Evolutionary conservation across 495 filamentous ascomycete species (phyloP).

Genomic region (Penicillium cinerascens): DNA sequence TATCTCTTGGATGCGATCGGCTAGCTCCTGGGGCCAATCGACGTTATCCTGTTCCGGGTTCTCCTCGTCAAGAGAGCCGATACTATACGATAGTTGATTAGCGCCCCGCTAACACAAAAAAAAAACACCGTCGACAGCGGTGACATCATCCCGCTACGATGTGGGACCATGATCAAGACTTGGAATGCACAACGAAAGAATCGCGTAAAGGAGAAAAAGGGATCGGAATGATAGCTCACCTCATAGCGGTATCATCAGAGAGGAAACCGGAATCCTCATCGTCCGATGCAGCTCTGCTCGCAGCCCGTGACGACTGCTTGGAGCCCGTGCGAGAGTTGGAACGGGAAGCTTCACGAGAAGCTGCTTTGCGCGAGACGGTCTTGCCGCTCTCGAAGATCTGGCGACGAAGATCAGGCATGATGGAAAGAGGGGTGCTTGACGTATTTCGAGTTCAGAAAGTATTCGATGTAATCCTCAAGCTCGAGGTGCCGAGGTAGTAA

Average conservation of each 20-base stretch:
- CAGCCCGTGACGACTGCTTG: conserved; percentile 53
- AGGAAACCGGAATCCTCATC: conserved; percentile 69
- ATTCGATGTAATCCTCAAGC: not conserved
- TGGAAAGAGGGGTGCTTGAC: conserved; percentile 13
- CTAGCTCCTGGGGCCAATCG: conserved; percentile 64
- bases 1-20: conserved; percentile 73
- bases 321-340: conserved; percentile 61
- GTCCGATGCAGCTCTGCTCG: conserved; percentile 63
- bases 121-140: conserved; percentile 10
- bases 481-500: not conserved
- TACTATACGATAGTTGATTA: conserved; percentile 18
- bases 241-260: conserved; percentile 67
- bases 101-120: not conserved
- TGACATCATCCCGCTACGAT: conserved; percentile 41
- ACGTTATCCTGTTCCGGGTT: conserved; percentile 53
- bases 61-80: conserved; percentile 58
- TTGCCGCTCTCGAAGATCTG: conserved; percentile 81
- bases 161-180: conserved; percentile 19
- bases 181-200: conserved; percentile 16
- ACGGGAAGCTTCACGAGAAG: conserved; percentile 64
- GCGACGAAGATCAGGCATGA: conserved; percentile 62
- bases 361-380: conserved; percentile 88
- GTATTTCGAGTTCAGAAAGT: conserved; percentile 5
- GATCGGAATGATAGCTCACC: conserved; percentile 42
- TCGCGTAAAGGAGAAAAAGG: conserved; percentile 6